These are phyloP conservation scores for Alternaria brassicicola DNA, from an alignment of 2,329 filamentous ascomycete genomes.

Conservation along the genomic window DNA sequence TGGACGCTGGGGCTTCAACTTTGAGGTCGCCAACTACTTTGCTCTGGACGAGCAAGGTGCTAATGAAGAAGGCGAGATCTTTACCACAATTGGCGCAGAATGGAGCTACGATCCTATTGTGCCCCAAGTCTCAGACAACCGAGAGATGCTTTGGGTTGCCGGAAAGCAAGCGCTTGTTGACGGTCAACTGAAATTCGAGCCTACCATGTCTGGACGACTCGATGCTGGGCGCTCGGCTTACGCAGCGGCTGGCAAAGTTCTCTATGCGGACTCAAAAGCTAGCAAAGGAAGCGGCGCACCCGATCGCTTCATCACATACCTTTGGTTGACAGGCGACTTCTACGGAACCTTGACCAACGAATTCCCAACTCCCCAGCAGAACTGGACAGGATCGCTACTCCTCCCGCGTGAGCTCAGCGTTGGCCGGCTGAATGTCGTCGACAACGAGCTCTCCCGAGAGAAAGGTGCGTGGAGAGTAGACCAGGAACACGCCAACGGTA, in stretches of 20 bases:
- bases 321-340: slow-evolving; percentile 55
- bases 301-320: slow-evolving; percentile 51
- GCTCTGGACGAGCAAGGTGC: slow-evolving; percentile 50
- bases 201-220: slow-evolving; percentile 51
- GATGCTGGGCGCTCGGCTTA: slow-evolving; percentile 54
- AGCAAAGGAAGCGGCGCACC: slow-evolving; percentile 49
- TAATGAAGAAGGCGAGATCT: slow-evolving; percentile 49
- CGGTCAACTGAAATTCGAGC: slow-evolving; percentile 40
- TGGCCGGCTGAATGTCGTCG: slow-evolving; percentile 51
- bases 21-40: slow-evolving; percentile 55
- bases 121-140: slow-evolving; percentile 48
- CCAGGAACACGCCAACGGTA: slow-evolving; percentile 35
- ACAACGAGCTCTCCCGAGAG: slow-evolving; percentile 50
- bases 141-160: slow-evolving; percentile 53
- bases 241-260: slow-evolving; percentile 52
- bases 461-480: slow-evolving; percentile 50
- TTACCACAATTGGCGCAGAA: slow-evolving; percentile 52
- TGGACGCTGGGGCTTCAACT: slow-evolving; percentile 51
- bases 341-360: slow-evolving; percentile 44
- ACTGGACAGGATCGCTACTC: slow-evolving; percentile 54
- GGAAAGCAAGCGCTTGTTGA: slow-evolving; percentile 46
- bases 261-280: slow-evolving; percentile 49
- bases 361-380: slow-evolving; percentile 52
- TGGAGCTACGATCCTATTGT: slow-evolving; percentile 52
- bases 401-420: slow-evolving; percentile 53